These are phyloP conservation scores for Fraxinus pennsylvanica DNA, from an alignment of 257 asterid genomes.

Conservation along the genomic window DNA sequence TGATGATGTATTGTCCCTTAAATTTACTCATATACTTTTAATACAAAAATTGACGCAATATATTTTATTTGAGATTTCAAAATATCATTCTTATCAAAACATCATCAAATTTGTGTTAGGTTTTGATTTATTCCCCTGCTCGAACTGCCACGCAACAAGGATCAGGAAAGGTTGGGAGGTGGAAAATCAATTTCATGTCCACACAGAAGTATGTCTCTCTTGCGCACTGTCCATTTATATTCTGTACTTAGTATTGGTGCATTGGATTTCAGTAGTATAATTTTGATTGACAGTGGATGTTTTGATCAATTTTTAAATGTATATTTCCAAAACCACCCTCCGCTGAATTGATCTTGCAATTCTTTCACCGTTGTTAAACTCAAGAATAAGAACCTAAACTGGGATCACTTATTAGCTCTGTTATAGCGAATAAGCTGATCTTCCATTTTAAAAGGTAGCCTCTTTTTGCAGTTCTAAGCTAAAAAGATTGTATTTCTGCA, in stretches of 20 bases:
- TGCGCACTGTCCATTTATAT: conserved; percentile 4
- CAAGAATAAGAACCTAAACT: conserved; percentile 19
- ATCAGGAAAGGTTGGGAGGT: conserved; percentile 90
- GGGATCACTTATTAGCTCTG: background rate
- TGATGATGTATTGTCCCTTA: background rate
- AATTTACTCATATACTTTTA: background rate
- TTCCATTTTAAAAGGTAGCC: background rate
- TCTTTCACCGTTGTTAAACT: conserved; percentile 17
- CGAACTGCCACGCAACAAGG: conserved; percentile 99
- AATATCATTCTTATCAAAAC: background rate
- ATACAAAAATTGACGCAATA: background rate
- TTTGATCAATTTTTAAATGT: background rate
- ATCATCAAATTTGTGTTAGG: conserved; percentile 44
- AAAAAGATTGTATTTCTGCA: background rate
- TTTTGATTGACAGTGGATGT: background rate
- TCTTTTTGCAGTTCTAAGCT: background rate
- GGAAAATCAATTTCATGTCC: conserved; percentile 94
- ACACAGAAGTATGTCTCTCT: conserved; percentile 71
- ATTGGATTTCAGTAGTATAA: conserved; percentile 5
- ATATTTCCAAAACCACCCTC: background rate
- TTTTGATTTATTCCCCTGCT: conserved; percentile 87
- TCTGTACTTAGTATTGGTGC: conserved; percentile 16
- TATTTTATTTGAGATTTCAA: background rate
- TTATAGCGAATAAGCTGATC: background rate
- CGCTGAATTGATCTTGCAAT: background rate